These are phyloP conservation scores for Petasospora rhodanensis DNA, from an alignment of 1,139 yeast genomes.

Conservation along the genomic window DNA sequence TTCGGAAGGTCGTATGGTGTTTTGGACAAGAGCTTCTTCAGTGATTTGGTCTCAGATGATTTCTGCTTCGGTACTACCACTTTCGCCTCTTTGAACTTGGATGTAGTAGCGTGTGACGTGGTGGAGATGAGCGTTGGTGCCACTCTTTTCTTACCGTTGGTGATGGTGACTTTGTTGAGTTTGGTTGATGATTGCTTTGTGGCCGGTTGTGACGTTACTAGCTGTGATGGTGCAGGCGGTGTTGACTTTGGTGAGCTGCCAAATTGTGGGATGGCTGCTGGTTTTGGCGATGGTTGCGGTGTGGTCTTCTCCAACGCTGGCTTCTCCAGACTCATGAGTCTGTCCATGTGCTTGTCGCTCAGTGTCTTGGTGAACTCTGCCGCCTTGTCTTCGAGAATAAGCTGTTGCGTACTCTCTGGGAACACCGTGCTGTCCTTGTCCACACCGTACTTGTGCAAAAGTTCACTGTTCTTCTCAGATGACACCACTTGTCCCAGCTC, in stretches of 20 bases:
- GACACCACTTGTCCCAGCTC: slow-evolving; percentile 78
- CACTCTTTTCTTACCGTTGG: slow-evolving; percentile 76
- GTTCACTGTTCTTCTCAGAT: slow-evolving; percentile 58
- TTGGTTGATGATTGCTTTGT: slow-evolving; percentile 3
- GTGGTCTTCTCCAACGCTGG: slow-evolving; percentile 5
- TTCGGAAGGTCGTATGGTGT: slow-evolving; percentile 32
- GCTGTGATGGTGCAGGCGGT: slow-evolving; percentile 5
- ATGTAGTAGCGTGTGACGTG: slow-evolving; percentile 17
- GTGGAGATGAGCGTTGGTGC: slow-evolving; percentile 70
- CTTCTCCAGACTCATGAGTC: slow-evolving; percentile 32
- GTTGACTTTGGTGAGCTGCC: background rate
- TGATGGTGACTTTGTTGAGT: slow-evolving; percentile 27
- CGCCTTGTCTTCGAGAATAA: slow-evolving; percentile 64
- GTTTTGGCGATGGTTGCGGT: slow-evolving; percentile 17
- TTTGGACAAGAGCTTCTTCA: slow-evolving; percentile 24
- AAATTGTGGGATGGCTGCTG: slow-evolving; percentile 2
- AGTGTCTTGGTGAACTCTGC: slow-evolving; percentile 27
- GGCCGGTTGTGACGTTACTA: slow-evolving; percentile 2
- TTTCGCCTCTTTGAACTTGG: slow-evolving; percentile 15
- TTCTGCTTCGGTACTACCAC: slow-evolving; percentile 12
- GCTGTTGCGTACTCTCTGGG: slow-evolving; percentile 83
- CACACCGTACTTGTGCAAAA: slow-evolving; percentile 80
- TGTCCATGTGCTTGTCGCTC: slow-evolving; percentile 34
- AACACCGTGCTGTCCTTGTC: slow-evolving; percentile 78
- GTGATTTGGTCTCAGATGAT: slow-evolving; percentile 8